Conservation (phyloP, 116 monocot species). For the Trichopus zeylanicus region DNA sequence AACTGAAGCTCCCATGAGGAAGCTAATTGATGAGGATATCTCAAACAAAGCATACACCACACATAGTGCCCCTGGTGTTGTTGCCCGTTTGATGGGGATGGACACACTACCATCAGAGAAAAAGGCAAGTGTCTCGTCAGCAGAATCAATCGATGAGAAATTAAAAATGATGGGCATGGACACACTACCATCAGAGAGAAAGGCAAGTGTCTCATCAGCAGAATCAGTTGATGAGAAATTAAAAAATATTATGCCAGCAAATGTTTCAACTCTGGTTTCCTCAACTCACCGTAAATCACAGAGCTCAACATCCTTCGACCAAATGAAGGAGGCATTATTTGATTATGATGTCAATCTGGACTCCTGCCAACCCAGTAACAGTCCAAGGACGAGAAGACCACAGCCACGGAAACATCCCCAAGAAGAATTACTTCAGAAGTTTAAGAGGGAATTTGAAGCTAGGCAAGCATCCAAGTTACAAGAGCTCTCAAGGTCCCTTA, state of each 20-base stretch:
- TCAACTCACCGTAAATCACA: background rate
- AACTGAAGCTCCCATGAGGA: conserved; percentile 28
- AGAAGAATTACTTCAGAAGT: conserved; percentile 73
- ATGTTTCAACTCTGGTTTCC: conserved; percentile 1
- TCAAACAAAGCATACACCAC: conserved; percentile 10
- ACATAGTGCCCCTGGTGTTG: conserved; percentile 38
- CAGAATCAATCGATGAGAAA: conserved; percentile 22
- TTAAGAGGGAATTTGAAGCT: conserved; percentile 86
- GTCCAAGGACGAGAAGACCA: conserved; percentile 19
- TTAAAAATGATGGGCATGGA: conserved; percentile 95
- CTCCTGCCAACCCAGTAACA: conserved; percentile 7
- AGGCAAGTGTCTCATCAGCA: conserved; percentile 12
- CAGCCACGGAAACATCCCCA: conserved; percentile 60
- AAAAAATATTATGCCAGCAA: conserved; percentile 8
- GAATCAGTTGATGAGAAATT: conserved; percentile 20
- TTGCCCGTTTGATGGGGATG: conserved; percentile 89
- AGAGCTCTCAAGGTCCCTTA: conserved; percentile 25
- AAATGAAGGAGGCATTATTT: conserved; percentile 14
- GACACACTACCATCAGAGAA: conserved; percentile 36
- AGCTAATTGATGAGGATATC: conserved; percentile 39
- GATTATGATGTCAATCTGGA: conserved; percentile 15
- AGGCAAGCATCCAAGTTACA: conserved; percentile 56
- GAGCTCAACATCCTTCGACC: conserved; percentile 7
- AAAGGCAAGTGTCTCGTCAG: conserved; percentile 10
- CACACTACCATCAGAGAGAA: conserved; percentile 27